Evolutionary conservation across 2,329 filamentous ascomycete genomes (phyloP).

Genomic region (Byssothecium circinans): DNA sequence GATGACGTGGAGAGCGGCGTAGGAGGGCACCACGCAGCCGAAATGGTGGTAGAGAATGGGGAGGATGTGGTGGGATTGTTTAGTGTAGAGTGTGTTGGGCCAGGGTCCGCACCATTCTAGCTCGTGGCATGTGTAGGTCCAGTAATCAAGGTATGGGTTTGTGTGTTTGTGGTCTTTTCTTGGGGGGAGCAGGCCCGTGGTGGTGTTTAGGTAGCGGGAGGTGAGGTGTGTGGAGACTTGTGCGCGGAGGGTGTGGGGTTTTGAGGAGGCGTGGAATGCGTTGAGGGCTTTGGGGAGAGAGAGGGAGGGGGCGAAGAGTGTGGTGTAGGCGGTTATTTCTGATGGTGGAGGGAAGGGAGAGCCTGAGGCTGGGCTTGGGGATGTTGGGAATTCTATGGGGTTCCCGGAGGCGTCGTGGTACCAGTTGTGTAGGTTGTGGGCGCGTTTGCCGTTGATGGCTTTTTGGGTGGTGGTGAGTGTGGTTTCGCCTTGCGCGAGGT

Average conservation of each 20-base stretch:
- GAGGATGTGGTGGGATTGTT: conserved; percentile 66
- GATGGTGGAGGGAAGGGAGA: conserved; percentile 30
- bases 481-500: conserved; percentile 55
- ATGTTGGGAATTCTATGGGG: conserved; percentile 6
- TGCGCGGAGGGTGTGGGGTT: conserved; percentile 62
- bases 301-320: conserved; percentile 65
- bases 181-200: conserved; percentile 32
- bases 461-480: conserved; percentile 54
- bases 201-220: conserved; percentile 53
- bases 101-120: conserved; percentile 68
- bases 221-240: conserved; percentile 59
- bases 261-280: conserved; percentile 66
- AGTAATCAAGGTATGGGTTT: conserved; percentile 71
- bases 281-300: conserved; percentile 64
- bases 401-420: conserved; percentile 46
- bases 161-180: conserved; percentile 50
- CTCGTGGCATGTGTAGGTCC: conserved; percentile 64
- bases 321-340: conserved; percentile 68
- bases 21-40: conserved; percentile 69
- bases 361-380: too few relatives aligned
- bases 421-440: conserved; percentile 55
- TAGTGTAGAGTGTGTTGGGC: conserved; percentile 54
- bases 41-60: conserved; percentile 79
- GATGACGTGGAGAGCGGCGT: conserved; percentile 65
- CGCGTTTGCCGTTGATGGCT: conserved; percentile 51